Percentiles rank a stretch among this genome's conserved stretches.
Conservation (phyloP, 805 yeast species). For the Cyberlindnera xylosilytica region DNA sequence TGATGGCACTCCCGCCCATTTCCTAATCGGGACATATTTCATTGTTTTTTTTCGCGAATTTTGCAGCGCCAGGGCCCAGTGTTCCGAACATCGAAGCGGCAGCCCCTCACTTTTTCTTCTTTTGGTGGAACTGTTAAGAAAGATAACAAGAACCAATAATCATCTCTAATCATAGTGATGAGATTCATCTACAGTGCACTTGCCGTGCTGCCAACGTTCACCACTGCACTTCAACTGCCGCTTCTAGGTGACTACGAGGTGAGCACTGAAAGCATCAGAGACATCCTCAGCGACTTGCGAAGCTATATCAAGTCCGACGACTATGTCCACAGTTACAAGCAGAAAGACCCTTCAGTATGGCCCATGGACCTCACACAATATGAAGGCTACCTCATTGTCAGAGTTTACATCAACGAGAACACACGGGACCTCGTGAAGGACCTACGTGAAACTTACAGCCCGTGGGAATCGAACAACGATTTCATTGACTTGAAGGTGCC, state of each 20-base stretch:
- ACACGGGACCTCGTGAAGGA: constrained; percentile 4
- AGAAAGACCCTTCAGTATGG: constrained; percentile 11
- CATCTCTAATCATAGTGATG: background rate
- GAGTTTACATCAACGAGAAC: constrained; percentile 11
- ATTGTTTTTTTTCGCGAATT: background rate
- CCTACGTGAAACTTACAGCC: constrained; percentile 23
- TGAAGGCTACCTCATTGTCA: constrained; percentile 18
- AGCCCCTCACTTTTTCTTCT: too few relatives aligned
- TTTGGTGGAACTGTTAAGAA: too few relatives aligned
- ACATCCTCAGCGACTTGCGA: constrained; percentile 6
- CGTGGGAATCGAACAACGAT: constrained; percentile 49
- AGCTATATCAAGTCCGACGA: background rate
- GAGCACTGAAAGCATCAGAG: constrained; percentile 2
- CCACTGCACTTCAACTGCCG: constrained; percentile 10
- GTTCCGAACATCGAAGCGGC: too few relatives aligned
- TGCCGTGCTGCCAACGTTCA: background rate
- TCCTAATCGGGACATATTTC: too few relatives aligned
- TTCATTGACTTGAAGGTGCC: constrained; percentile 44
- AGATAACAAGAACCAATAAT: too few relatives aligned
- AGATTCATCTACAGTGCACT: background rate
- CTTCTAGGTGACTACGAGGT: constrained; percentile 5
- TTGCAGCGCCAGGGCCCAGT: too few relatives aligned
- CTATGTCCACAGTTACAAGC: background rate
- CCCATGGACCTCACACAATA: constrained; percentile 23
- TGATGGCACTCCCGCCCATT: too few relatives aligned